A percentile compares a stretch with the other conserved stretches of the same genome.
phyloP scores from a whole-genome alignment of 495 filamentous ascomycete genomes.

The Cairneyella variabilis region DNA sequence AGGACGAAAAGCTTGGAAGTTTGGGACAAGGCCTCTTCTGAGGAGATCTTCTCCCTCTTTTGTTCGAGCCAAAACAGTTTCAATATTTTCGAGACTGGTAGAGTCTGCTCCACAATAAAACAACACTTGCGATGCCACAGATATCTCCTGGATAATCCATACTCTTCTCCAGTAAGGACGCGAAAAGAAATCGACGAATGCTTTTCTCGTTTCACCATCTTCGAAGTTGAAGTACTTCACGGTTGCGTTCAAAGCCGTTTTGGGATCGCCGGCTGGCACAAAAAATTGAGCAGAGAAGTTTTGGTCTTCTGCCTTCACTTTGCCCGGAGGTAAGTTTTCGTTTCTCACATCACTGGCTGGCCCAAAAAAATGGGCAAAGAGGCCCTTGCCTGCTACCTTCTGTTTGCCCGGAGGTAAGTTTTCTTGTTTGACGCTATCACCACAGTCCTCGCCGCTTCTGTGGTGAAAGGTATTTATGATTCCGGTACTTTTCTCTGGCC shows the following conservation, averaged over 20 bases:
- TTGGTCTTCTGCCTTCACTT: neutral
- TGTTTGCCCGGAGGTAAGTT: too few relatives aligned
- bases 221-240: neutral
- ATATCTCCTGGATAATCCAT: slow-evolving; percentile 12
- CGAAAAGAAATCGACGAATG: slow-evolving; percentile 2
- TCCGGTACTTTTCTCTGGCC: too few relatives aligned
- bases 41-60: neutral
- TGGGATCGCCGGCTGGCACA: neutral
- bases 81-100: slow-evolving; percentile 1
- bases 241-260: neutral
- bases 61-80: neutral
- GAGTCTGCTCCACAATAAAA: neutral
- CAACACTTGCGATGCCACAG: neutral
- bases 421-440: too few relatives aligned
- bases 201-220: neutral
- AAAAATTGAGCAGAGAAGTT: neutral
- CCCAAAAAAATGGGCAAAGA: too few relatives aligned
- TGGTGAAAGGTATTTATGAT: too few relatives aligned
- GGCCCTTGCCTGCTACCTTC: too few relatives aligned
- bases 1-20: slow-evolving; percentile 1
- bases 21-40: slow-evolving; percentile 2
- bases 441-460: too few relatives aligned
- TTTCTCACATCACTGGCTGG: too few relatives aligned
- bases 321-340: too few relatives aligned
- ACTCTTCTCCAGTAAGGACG: slow-evolving; percentile 13